These are phyloP conservation scores for Venturia oleaginea DNA, from an alignment of 2,329 filamentous ascomycete genomes.

Conservation along the genomic window DNA sequence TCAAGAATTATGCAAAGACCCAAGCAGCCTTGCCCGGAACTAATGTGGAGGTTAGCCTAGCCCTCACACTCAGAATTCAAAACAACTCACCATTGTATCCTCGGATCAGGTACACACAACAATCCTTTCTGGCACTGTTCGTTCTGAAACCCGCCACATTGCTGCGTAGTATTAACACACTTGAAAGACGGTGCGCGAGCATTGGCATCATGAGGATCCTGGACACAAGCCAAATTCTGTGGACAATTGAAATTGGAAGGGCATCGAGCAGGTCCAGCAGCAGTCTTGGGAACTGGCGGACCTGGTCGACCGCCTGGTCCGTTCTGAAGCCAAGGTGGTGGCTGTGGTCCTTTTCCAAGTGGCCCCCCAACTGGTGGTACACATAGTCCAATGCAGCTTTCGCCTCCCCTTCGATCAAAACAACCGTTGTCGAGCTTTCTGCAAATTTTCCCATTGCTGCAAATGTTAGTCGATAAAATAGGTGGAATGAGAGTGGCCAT, in stretches of 20 bases:
- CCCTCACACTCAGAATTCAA: background rate
- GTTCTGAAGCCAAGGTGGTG: background rate
- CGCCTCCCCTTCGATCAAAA: background rate
- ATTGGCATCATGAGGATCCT: background rate
- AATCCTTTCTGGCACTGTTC: background rate
- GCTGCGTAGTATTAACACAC: background rate
- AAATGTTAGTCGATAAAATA: background rate
- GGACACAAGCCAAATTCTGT: background rate
- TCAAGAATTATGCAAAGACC: background rate
- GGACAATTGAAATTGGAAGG: background rate
- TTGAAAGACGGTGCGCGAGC: background rate
- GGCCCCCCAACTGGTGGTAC: background rate
- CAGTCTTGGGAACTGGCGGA: background rate
- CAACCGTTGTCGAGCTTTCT: background rate
- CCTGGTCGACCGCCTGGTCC: background rate
- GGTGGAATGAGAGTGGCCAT: background rate
- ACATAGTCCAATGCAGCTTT: background rate
- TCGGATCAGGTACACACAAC: background rate
- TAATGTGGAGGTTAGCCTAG: background rate
- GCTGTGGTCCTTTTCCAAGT: background rate
- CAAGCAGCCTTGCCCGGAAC: background rate
- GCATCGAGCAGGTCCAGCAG: background rate
- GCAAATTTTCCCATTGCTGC: background rate
- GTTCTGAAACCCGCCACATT: slow-evolving; percentile 5
- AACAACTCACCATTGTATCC: background rate